Evolutionary conservation across 1,139 yeast species (phyloP).

Genomic region (Saccharomyces hybrid): DNA sequence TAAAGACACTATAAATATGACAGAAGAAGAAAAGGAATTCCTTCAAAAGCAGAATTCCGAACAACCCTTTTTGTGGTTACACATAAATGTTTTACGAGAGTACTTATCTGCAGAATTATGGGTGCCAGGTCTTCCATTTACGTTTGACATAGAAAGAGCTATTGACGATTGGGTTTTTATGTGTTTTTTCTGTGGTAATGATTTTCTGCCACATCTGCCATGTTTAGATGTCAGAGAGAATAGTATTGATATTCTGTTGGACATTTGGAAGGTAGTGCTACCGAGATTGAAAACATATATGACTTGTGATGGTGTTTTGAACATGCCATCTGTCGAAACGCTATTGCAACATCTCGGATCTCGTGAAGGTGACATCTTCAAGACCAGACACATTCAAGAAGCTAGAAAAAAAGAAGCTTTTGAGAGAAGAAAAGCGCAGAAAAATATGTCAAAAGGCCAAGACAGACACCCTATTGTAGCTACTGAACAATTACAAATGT

Average conservation of each 20-base stretch:
- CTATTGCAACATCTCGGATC: conserved; percentile 57
- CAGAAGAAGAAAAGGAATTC: conserved; percentile 51
- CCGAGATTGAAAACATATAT: conserved; percentile 66
- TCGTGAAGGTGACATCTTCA: conserved; percentile 76
- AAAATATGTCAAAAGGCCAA: conserved; percentile 50
- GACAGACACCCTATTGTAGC: conserved; percentile 73
- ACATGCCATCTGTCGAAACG: conserved; percentile 67
- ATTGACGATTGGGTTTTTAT: conserved; percentile 98
- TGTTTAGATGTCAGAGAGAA: conserved; percentile 91
- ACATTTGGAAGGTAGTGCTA: conserved; percentile 72
- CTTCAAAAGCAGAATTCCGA: conserved; percentile 51
- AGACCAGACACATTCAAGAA: conserved; percentile 60
- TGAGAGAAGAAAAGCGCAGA: conserved; percentile 48
- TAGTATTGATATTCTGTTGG: conserved; percentile 74
- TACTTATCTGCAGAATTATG: conserved; percentile 76
- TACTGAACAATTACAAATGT: conserved; percentile 66
- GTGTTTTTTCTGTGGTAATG: conserved; percentile 98
- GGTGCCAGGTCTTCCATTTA: conserved; percentile 61
- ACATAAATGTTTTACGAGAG: conserved; percentile 79
- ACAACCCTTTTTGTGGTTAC: conserved; percentile 92
- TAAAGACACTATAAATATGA: conserved; percentile 49
- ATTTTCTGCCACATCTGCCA: conserved; percentile 94
- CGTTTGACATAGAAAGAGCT: conserved; percentile 86
- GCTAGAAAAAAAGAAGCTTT: conserved; percentile 54
- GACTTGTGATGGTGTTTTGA: conserved; percentile 81